Base-by-base conservation (phyloP, 2,329 filamentous ascomycete genomes). In the Thermoascus crustaceus region DNA sequence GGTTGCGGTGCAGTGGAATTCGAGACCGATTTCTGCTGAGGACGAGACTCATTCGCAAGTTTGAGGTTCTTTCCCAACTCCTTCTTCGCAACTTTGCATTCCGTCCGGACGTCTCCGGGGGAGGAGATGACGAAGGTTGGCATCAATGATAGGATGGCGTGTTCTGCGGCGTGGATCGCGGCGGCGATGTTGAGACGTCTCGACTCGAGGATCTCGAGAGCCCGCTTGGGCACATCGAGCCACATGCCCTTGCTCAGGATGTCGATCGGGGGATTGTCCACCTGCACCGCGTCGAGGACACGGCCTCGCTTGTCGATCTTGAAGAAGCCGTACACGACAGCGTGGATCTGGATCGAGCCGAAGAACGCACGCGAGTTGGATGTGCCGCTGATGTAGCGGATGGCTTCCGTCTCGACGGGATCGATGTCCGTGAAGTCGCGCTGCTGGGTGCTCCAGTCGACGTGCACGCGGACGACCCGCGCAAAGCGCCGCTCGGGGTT, bases 311-410 rank as follows among this genome's bases (percentile, higher is more conserved):
- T 82, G 60, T 96, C 88, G n/a, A 95, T 68, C 57, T 96, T 96
- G 73, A 95, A 96, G 67, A 91, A 98, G 2, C 91, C 91, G 57
- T 93, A 96, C 2, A 98, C 87, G 19, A 85, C 81, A 46, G 89
- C 82, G 44, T 82, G 77, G 51, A 96, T 88, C 49, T 82, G 81
- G 55, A 98, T 89, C 0, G 76, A 68, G 22, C 91, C 91, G 54
- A 85, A 88, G 62, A 85, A 96, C 1, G 88, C 89, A 41, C 78
- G 74, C 0, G 74, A 82, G 3, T 69, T 61, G 0, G 78, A 81
- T 46, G 63, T 52, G 14, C 37, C 57, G 0, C 70, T 67, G 23
- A 95, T 84, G 11, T 71, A 74, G 5, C 86, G 80, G 44, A 94
- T 87, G 2, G 82, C 80, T 63, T 96, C 86, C 0, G 86, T 95